A percentile compares a stretch with the other conserved stretches of the same genome.
Evolutionary conservation across 345 rosid genomes (phyloP).

Genomic region (Gossypium longicalyx): DNA sequence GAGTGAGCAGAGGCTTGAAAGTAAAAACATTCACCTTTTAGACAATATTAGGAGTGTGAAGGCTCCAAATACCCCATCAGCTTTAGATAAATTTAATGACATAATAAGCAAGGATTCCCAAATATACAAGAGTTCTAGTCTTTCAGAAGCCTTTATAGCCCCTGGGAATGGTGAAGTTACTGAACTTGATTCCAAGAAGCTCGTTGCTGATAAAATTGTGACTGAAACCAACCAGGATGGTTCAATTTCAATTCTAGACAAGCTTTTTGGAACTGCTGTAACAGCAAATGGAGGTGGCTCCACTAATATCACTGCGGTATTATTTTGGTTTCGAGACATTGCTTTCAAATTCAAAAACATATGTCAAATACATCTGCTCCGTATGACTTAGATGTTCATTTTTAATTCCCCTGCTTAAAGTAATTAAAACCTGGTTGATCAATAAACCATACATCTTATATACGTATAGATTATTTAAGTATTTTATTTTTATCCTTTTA

Average conservation of each 20-base stretch:
- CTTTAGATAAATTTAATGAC: conserved; percentile 36
- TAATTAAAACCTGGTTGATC: neutral
- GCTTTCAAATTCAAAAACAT: neutral
- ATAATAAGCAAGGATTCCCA: conserved; percentile 25
- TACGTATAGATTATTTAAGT: neutral
- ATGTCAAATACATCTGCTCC: neutral
- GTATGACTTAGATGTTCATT: neutral
- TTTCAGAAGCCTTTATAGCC: conserved; percentile 35
- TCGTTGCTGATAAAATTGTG: conserved; percentile 30
- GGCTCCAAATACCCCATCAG: conserved; percentile 31
- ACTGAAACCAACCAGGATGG: conserved; percentile 32
- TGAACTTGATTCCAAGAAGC: conserved; percentile 40
- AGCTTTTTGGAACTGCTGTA: conserved; percentile 58
- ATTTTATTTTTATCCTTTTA: neutral
- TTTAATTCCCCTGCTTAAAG: neutral
- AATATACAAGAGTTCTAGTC: conserved; percentile 32
- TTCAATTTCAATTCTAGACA: conserved; percentile 71
- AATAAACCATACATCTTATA: neutral
- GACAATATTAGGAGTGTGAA: conserved; percentile 28
- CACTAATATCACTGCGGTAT: conserved; percentile 46
- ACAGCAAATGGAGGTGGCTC: conserved; percentile 45
- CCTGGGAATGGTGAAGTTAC: conserved; percentile 29
- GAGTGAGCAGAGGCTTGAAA: conserved; percentile 37
- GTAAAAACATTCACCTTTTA: conserved; percentile 26
- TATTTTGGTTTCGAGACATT: neutral